Evolutionary conservation across 768 basidiomycete species (phyloP), one percentile per base, ranked within the genome.

Genomic region (Cyathus striatus): DNA sequence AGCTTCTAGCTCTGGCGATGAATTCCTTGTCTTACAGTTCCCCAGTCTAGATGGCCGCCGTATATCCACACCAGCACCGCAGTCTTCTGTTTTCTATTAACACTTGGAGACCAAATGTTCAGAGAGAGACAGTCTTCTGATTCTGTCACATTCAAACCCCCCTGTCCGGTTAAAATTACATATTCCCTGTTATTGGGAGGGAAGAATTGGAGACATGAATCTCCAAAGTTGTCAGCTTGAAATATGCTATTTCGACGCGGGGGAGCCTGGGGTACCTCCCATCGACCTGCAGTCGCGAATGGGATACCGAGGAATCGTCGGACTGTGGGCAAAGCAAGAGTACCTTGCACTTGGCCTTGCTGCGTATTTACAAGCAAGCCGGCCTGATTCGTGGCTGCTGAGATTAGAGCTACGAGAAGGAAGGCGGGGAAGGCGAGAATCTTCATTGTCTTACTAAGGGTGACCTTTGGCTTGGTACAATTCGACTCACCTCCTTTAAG

Each of bases 61-160:
- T 65, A 66, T n/a, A 68, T 60, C 64, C 61, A 67, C 4, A 66
- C 16, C 41, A 68, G 42, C 14, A 66, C 65, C 6, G 68, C 65
- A 2, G 63, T 62, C 5, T 49, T 51, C 45, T 68, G 66, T 38
- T 61, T 60, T 30, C 65, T 55, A 9, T 17, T 12, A 0, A 49
- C 22, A 23, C 53, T 64, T 14, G 68, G 68, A 13, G 63, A 49
- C 68, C 67, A 71, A 14, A 71, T 53, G 41, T 70, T 71, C 36
- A 67, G 49, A 9, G 48, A 64, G 33, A 67, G 38, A 40, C 69
- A 71, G 23, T 61, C 38, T 43, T 71, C 69, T 3, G 62, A 60
- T 37, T 64, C 63, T 0, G 60, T 52, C 4, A 64, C 52, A 27
- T 57, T 49, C 5, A 60, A 51, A 9, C 52, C 46, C 7, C 49